A percentile compares a stretch with the other conserved stretches of the same genome.
Evolutionary conservation across 2,329 filamentous ascomycete genomes (phyloP).

Genomic region (Apiospora arundinis): DNA sequence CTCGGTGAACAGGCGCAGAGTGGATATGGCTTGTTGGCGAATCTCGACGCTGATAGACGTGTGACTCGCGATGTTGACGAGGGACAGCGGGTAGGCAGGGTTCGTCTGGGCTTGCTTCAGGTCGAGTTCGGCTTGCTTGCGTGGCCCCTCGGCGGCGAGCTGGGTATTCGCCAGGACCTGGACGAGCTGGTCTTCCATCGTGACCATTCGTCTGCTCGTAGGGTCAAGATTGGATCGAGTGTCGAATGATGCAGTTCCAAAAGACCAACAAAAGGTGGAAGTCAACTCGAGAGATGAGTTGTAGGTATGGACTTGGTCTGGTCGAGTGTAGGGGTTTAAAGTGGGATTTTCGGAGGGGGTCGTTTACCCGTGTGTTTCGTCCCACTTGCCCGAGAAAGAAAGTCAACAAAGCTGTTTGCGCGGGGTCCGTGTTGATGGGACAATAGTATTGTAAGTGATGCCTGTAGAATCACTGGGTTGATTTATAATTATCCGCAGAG

Average conservation of each 20-base stretch:
- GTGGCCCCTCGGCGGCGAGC: conserved; percentile 73
- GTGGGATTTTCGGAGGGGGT: conserved; percentile 18
- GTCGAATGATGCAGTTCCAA: not conserved
- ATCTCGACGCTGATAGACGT: conserved; percentile 74
- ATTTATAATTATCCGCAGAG: no score
- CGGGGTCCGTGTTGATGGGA: conserved; percentile 10
- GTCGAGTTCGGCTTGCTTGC: conserved; percentile 86
- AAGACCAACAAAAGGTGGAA: not conserved
- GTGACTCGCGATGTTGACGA: conserved; percentile 83
- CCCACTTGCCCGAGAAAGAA: conserved; percentile 15
- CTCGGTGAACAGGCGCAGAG: conserved; percentile 83
- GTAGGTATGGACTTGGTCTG: not conserved
- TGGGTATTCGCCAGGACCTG: conserved; percentile 88
- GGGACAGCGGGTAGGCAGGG: conserved; percentile 76
- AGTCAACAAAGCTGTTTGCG: conserved; percentile 13
- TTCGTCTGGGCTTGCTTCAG: conserved; percentile 74
- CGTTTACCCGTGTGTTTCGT: conserved; percentile 12
- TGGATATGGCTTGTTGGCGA: conserved; percentile 82
- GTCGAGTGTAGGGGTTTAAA: conserved; percentile 17
- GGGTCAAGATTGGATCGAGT: not conserved
- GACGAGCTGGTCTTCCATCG: conserved; percentile 92
- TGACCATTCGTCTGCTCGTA: conserved; percentile 9
- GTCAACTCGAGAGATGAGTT: not conserved
- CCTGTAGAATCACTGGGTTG: not conserved
- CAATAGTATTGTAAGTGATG: not conserved